Evolutionary conservation across 495 filamentous ascomycete genomes (phyloP).

Genomic region (Chaetomidium leptoderma): DNA sequence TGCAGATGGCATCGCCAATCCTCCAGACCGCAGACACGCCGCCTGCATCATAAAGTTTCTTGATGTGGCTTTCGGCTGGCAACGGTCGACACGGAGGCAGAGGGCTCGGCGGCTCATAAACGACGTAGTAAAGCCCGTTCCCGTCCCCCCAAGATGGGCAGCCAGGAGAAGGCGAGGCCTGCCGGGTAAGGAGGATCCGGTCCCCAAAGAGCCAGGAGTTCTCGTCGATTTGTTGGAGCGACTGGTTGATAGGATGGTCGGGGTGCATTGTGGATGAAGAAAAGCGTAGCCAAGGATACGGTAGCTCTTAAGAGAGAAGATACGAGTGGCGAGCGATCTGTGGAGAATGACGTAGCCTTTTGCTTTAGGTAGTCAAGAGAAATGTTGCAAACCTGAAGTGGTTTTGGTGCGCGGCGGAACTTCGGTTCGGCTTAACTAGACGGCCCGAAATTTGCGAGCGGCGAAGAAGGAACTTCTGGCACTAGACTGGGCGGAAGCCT

Average conservation of each 20-base stretch:
- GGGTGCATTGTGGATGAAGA: constrained; percentile 5
- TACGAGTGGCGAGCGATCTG: background rate
- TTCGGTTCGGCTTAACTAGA: background rate
- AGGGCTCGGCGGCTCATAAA: constrained; percentile 13
- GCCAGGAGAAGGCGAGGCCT: constrained; percentile 5
- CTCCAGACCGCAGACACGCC: constrained; percentile 9
- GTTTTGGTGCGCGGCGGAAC: background rate
- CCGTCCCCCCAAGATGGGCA: constrained; percentile 11
- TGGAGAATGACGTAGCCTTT: background rate
- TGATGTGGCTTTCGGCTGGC: constrained; percentile 10
- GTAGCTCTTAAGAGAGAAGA: background rate
- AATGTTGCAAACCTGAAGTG: background rate
- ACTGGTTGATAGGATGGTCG: constrained; percentile 7
- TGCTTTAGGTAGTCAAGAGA: background rate
- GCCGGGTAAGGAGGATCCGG: constrained; percentile 11
- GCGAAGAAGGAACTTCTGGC: too few relatives aligned
- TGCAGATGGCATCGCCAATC: constrained; percentile 12
- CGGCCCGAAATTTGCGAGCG: background rate
- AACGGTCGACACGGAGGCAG: constrained; percentile 11
- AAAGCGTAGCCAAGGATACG: background rate
- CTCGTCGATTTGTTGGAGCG: constrained; percentile 15
- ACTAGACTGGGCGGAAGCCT: too few relatives aligned
- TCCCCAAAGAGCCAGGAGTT: constrained; percentile 14
- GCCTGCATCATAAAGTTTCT: constrained; percentile 13
- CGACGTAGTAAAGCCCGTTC: constrained; percentile 12